Base-by-base conservation (phyloP, 1,139 yeast genomes). In the Schizosaccharomyces versatilis region DNA sequence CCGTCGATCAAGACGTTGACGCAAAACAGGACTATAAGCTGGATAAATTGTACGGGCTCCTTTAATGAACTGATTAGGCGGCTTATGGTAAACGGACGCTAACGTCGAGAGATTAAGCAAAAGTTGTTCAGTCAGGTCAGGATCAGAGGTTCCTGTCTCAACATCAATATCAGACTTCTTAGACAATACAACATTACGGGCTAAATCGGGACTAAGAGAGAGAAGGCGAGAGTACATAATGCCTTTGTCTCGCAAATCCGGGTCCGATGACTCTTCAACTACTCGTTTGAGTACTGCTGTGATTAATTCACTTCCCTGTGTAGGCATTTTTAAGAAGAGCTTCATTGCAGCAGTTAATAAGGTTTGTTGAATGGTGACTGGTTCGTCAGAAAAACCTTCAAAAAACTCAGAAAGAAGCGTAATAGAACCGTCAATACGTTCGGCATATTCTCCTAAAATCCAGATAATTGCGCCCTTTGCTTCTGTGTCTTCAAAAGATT, bases 221-320 rank as follows among this genome's bases (percentile, higher is more conserved):
- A 90, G 72, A 57, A 93, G 72, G 65, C 98, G 79, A 97, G 97
- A 90, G 68, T 86, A 90, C 54, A 90, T 76, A 68, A 81, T 90
- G 0, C 96, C 96, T 68, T 90, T 79, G 68, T 90, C 98, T 63
- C 97, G 77, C 47, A 90, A 84, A 67, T 90, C 98, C 1, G 95
- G 83, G 66, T 86, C 86, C 62, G 85, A 94, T 57, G 86, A 76
- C 57, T 80, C 78, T 57, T 79, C 78, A 1, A 95, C 85, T 10
- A 94, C 85, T 56, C 78, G 71, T 61, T 83, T 85, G 60, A 90
- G 73, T 3, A 84, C 75, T 53, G 73, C 73, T 66, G 88, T 95
- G 60, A 90, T 74, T 39, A 79, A 67, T 15, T 70, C 72, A 54
- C 73, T 74, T 10, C 61, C 58, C 7, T 69, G 67, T 38, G 71